Base-by-base conservation (phyloP, 306 rosid species). In the Inga oerstediana region DNA sequence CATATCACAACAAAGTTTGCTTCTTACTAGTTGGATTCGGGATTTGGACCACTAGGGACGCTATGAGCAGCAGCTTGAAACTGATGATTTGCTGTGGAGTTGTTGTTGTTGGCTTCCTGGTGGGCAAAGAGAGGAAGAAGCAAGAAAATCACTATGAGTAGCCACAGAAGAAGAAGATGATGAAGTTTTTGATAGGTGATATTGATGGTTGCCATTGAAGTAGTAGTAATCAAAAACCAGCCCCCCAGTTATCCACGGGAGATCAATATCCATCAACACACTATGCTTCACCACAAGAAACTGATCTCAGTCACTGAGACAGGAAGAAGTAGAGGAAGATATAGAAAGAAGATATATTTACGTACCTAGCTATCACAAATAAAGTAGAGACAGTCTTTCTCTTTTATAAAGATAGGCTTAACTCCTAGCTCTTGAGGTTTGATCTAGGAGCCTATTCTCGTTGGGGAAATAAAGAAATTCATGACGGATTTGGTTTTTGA, bases 181-280 rank as follows among this genome's bases (percentile, higher is more conserved):
- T 16, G 74, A 32, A 14, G 71, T 16, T 65, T 32, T 3, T 14
- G 43, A 22, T 9, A 5, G 32, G 71, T 65, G 71, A 49, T 13
- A 49, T 49, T 49, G 54, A 65, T 32, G 11, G 32, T 17, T 39
- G 49, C 74, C 74, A 69, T 69, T 69, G 74, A 69, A 62, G 10
- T 24, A 61, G 27, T 24, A 59, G 9, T 68, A 3, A 37, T 37
- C 37, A 66, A 15, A 69, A 19, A 39, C 74, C 74, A 43, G 54
- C 75, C 75, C 75, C 75, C 56, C 20, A 46, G 59, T 22, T n/a
- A 72, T 3, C 41, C 76, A 24, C 39, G 13, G 59, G 76, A 22
- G 41, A 20, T 72, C 76, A 46, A 46, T 72, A 72, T 72, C 76
- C 76, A 72, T 72, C 76, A 72, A 72, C 54, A 72, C 76, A 46